Conservation (phyloP, 805 yeast genomes). For the Alloascoidea africana region DNA sequence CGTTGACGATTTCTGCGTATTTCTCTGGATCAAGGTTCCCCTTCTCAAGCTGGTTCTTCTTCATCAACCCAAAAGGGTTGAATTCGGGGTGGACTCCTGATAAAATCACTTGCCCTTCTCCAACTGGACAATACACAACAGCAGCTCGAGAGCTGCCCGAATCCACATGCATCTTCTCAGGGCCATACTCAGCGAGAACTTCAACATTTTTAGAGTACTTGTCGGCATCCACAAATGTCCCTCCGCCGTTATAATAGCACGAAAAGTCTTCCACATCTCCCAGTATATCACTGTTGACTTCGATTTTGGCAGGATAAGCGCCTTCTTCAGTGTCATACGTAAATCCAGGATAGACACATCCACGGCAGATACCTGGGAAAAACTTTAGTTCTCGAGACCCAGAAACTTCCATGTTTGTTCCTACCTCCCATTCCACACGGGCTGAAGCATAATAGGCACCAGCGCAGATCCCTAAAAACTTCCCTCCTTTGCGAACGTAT, state of each 20-base stretch:
- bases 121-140: slow-evolving; percentile 48
- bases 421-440: slow-evolving; percentile 73
- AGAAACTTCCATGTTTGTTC: slow-evolving; percentile 58
- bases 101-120: slow-evolving; percentile 62
- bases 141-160: slow-evolving; percentile 39
- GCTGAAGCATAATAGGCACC: slow-evolving; percentile 81
- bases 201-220: slow-evolving; percentile 36
- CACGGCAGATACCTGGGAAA: slow-evolving; percentile 73
- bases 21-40: slow-evolving; percentile 14
- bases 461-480: slow-evolving; percentile 80
- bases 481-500: slow-evolving; percentile 69
- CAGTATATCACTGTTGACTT: slow-evolving; percentile 17
- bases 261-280: slow-evolving; percentile 7
- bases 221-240: slow-evolving; percentile 65
- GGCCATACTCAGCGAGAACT: slow-evolving; percentile 52
- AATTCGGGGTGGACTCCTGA: slow-evolving; percentile 90
- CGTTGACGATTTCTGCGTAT: slow-evolving; percentile 21
- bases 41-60: slow-evolving; percentile 15
- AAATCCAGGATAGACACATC: slow-evolving; percentile 73
- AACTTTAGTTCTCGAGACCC: slow-evolving; percentile 76
- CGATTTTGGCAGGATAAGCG: slow-evolving; percentile 40
- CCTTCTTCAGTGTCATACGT: slow-evolving; percentile 66
- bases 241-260: slow-evolving; percentile 80
- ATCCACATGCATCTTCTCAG: slow-evolving; percentile 32
- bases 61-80: slow-evolving; percentile 33